phyloP scores from a whole-genome alignment of 176 grass and related monocot species.

The Oryza meyeriana region DNA sequence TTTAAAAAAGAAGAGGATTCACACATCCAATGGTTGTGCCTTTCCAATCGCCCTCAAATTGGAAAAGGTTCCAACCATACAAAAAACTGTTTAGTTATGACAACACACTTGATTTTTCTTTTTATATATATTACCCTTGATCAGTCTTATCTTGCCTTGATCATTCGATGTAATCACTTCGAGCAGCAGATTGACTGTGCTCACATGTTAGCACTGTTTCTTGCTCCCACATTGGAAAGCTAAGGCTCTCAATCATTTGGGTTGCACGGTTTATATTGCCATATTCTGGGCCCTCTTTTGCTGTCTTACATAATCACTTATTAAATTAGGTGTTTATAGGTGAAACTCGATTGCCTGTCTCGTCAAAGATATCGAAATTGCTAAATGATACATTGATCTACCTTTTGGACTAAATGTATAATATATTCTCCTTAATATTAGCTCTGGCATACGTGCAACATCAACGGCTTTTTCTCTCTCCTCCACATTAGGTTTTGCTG shows the following conservation, averaged over 20 bases:
- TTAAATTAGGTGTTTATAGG: not conserved
- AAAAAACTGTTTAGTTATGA: conserved; percentile 23
- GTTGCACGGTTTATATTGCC: not conserved
- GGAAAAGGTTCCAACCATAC: conserved; percentile 4
- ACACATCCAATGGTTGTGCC: not conserved
- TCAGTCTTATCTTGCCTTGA: not conserved
- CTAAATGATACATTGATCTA: not conserved
- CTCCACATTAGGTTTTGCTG: not conserved
- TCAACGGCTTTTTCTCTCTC: not conserved
- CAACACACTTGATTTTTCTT: not conserved
- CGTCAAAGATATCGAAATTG: not conserved
- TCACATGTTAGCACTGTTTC: not conserved
- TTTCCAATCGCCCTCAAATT: not conserved
- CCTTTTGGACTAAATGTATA: not conserved
- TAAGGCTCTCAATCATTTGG: conserved; percentile 8
- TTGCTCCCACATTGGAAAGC: not conserved
- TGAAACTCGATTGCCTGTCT: not conserved
- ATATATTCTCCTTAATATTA: not conserved
- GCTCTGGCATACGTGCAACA: not conserved
- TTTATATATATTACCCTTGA: not conserved
- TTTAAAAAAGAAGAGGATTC: not conserved
- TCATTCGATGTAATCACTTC: conserved; percentile 32
- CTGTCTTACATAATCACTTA: not conserved
- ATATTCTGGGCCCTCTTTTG: not conserved
- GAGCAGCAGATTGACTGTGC: conserved; percentile 13